Evolutionary conservation across 2,329 filamentous ascomycete genomes (phyloP).

Genomic region (Neoscytalidium dimidiatum): DNA sequence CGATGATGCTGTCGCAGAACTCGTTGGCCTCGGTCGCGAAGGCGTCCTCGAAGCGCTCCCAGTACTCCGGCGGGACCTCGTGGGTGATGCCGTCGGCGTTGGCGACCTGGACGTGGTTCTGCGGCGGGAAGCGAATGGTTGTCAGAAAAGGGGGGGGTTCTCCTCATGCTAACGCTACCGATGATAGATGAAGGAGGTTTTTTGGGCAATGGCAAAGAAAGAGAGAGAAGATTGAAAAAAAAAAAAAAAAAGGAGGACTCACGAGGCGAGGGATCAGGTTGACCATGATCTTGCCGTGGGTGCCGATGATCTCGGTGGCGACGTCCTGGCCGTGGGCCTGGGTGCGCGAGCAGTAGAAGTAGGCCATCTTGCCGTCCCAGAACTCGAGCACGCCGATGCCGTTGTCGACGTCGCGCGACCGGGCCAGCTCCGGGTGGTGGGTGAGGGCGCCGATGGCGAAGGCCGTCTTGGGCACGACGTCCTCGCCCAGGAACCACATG

Average conservation of each 20-base stretch:
- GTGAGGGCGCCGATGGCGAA: slow-evolving; percentile 39
- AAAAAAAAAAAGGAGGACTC: background rate
- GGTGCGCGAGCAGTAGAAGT: slow-evolving; percentile 48
- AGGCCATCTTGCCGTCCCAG: slow-evolving; percentile 46
- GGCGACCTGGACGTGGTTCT: slow-evolving; percentile 36
- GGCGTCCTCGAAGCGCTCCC: slow-evolving; percentile 42
- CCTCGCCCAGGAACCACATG: slow-evolving; percentile 43
- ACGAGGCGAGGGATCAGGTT: slow-evolving; percentile 30
- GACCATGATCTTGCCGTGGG: slow-evolving; percentile 48
- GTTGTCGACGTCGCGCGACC: slow-evolving; percentile 46
- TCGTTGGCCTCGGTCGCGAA: slow-evolving; percentile 45
- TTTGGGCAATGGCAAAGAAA: background rate
- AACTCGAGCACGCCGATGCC: slow-evolving; percentile 49
- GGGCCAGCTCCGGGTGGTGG: slow-evolving; percentile 40
- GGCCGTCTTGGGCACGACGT: slow-evolving; percentile 38
- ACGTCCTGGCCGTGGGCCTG: slow-evolving; percentile 47
- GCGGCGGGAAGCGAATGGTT: background rate
- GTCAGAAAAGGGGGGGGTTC: too few species aligned
- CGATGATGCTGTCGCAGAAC: slow-evolving; percentile 39
- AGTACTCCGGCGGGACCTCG: slow-evolving; percentile 42
- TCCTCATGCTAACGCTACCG: too few species aligned
- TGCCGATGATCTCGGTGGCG: slow-evolving; percentile 46
- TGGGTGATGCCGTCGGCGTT: slow-evolving; percentile 36
- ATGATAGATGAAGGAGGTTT: too few species aligned
- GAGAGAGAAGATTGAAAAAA: too few species aligned